These are phyloP conservation scores for Saksenaea vasiformis DNA, from an alignment of 371 early-diverging fungal genomes.

Conservation along the genomic window DNA sequence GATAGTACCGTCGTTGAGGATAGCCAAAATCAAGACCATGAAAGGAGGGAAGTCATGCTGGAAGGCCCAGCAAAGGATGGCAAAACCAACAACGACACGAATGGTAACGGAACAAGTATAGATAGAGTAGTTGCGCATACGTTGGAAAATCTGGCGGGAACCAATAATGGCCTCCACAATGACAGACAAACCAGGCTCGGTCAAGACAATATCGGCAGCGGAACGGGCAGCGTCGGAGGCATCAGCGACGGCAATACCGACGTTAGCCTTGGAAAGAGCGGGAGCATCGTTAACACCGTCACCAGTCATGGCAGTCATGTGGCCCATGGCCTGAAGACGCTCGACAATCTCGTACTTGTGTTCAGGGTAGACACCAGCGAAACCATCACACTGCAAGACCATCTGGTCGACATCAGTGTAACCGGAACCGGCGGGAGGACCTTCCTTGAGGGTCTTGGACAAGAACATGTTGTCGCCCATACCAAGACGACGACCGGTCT, in stretches of 20 bases:
- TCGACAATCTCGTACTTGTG: conserved; percentile 90
- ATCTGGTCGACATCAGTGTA: conserved; percentile 74
- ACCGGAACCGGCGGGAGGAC: conserved; percentile 63
- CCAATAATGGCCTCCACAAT: conserved; percentile 60
- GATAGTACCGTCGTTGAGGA: conserved; percentile 56
- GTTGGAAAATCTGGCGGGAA: conserved; percentile 65
- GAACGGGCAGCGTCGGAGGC: conserved; percentile 71
- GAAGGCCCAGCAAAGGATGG: conserved; percentile 52
- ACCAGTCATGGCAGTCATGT: conserved; percentile 88
- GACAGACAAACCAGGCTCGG: conserved; percentile 70
- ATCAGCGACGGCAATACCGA: conserved; percentile 79
- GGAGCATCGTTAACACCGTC: conserved; percentile 96
- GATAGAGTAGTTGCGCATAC: conserved; percentile 56
- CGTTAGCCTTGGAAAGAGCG: conserved; percentile 81
- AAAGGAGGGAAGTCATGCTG: conserved; percentile 56
- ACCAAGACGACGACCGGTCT: conserved; percentile 71
- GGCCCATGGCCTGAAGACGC: conserved; percentile 75
- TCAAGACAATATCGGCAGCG: conserved; percentile 72
- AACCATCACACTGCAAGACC: conserved; percentile 74
- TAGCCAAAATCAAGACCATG: conserved; percentile 50
- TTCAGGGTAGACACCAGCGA: conserved; percentile 88
- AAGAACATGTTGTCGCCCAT: conserved; percentile 70
- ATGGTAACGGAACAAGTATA: conserved; percentile 57
- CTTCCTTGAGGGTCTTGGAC: conserved; percentile 69
- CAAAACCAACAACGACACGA: conserved; percentile 56